Evolutionary conservation across 192 early-diverging fungal genomes (phyloP), one percentile per base, ranked within the genome.

Genomic region (Globomyces pollinis-pini): DNA sequence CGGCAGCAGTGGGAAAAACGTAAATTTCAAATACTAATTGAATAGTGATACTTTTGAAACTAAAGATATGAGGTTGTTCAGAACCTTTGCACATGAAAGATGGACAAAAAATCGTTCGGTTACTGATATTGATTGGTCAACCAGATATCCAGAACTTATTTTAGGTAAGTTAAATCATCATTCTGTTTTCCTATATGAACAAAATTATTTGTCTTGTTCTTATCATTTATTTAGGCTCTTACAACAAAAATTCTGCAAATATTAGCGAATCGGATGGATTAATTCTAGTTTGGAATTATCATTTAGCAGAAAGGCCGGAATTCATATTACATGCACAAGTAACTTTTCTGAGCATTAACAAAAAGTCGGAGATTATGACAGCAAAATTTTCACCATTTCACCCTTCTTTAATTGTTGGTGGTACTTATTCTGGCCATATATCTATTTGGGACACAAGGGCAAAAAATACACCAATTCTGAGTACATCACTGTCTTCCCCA

Each of bases 391-490:
- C 92, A 15, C 84, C 88, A 20, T 96, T 96, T 63, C 91, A 97
- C 64, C 92, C 91, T 28, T 90, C 89, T 61, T 66, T 91, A 41
- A 69, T 99, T 34, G 84, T 99, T 30, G 97, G 94, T 58, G 92
- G 95, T 16, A 93, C 95, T 3, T 98, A 94, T 66, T 94, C 94
- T 29, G 97, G 97, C 23, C 97, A 99, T 74, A 90, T 99, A 60
- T 77, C 94, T 13, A 72, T 97, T 16, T 99, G 97, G 97, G 97
- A 99, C 71, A 97, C 80, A 38, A 83, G 97, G 23, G 79, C 91
- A 15, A 96, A 95, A 50, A 66, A 31, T 36, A 55, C 53, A n/a
- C 94, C 97, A 3, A 89, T 95, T 26, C 81, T 94, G 29, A 92
- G 94, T 70, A 91, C 97, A 3, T 91, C 95, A 41, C 81, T 98